Conservation (phyloP, 805 yeast species). For the Clavispora fructus region DNA sequence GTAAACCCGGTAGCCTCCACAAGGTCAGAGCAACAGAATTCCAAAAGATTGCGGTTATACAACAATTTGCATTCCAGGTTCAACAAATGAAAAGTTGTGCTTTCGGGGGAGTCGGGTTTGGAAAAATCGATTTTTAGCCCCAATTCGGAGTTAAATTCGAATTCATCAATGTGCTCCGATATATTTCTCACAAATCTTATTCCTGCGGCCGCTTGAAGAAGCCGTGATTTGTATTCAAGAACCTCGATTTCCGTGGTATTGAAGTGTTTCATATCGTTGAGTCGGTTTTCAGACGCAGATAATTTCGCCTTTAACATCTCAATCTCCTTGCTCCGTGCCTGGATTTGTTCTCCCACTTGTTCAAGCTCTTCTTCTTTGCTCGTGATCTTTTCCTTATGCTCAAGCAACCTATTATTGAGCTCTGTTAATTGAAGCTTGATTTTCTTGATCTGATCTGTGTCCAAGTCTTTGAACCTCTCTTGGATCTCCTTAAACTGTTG, state of each 20-base stretch:
- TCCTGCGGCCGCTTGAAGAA: slow-evolving; percentile 24
- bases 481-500: slow-evolving; percentile 13
- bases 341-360: slow-evolving; percentile 10
- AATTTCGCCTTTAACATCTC: slow-evolving; percentile 7
- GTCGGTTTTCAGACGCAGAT: slow-evolving; percentile 1
- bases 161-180: neutral
- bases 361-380: slow-evolving; percentile 8
- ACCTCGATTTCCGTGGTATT: slow-evolving; percentile 9
- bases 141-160: slow-evolving; percentile 10
- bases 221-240: slow-evolving; percentile 14
- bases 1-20: slow-evolving; percentile 6
- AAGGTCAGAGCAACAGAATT: slow-evolving; percentile 8
- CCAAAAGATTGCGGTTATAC: slow-evolving; percentile 13
- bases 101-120: slow-evolving; percentile 4
- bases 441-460: slow-evolving; percentile 9
- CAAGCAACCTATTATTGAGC: slow-evolving; percentile 12
- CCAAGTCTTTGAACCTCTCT: slow-evolving; percentile 11
- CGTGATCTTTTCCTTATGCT: slow-evolving; percentile 10
- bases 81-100: slow-evolving; percentile 3
- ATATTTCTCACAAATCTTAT: slow-evolving; percentile 13
- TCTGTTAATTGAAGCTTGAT: slow-evolving; percentile 11
- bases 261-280: slow-evolving; percentile 9
- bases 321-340: slow-evolving; percentile 20
- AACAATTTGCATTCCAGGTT: slow-evolving; percentile 4
- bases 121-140: slow-evolving; percentile 5